Base-by-base conservation (phyloP, 805 yeast species). In the Hanseniaspora nectarophila region DNA sequence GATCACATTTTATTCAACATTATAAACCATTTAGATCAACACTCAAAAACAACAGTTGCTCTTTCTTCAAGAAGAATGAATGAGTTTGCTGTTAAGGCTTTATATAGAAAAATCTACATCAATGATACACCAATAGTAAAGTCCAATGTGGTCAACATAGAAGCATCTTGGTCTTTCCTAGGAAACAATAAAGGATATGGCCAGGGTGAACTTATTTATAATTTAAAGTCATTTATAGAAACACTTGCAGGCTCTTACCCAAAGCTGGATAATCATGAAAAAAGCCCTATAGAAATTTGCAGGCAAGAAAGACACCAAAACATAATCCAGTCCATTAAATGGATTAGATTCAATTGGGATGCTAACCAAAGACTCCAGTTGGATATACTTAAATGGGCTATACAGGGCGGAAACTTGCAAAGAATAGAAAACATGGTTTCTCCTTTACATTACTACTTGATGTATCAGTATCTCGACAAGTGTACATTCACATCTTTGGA, bases 331-430 rank as follows among this genome's bases (percentile, higher is more conserved):
- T 56, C 63, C 23, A 63, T 71, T 4, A 62, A 61, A 29, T 70
- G 72, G 65, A 63, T 71, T 3, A 57, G 74, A 50, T 61, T 71
- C 37, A 71, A 70, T 55, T 71, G 74, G 74, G 74, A 71, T 58
- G 56, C 70, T 28, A 66, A 67, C 48, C 51, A 66, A 1, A 40
- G 38, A 1, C 50, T 63, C 13, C 74, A 70, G 55, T 60, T 53
- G 42, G 48, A 53, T 16, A 60, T 71, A n/a, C 50, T 70, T 4
- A 50, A 53, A 3, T 32, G 64, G 3, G 45, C 70, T 10, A 60
- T 69, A 23, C 53, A 57, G 4, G 51, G 60, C 24, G 67, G 68
- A 2, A 62, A 69, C 20, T 55, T 70, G 13, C 59, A 59, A 45
- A 55, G 70, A 34, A 53, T 71, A 37, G 74, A 71, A 57, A 71